Percentiles rank a stretch among this genome's conserved stretches.
These are phyloP conservation scores for Urtica urens DNA, from an alignment of 306 rosid genomes.

Conservation along the genomic window DNA sequence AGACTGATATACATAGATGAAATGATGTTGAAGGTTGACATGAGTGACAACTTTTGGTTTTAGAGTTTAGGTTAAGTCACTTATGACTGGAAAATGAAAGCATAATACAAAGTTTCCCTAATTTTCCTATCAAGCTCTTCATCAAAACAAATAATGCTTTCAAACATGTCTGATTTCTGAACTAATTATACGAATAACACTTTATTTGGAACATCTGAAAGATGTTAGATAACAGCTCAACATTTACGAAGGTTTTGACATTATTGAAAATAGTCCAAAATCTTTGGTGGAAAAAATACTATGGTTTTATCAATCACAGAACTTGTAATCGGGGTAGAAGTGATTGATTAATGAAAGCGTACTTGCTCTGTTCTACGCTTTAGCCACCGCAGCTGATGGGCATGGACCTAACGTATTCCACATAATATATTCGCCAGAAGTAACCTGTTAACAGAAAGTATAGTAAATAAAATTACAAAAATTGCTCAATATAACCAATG, in stretches of 20 bases:
- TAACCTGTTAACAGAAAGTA: conserved; percentile 32
- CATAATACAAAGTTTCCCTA: no score
- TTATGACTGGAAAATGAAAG: no score
- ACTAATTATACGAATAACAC: not conserved
- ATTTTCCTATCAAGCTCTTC: no score
- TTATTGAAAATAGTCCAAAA: not conserved
- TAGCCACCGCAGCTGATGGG: conserved; percentile 45
- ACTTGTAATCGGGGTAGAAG: not conserved
- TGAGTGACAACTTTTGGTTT: no score
- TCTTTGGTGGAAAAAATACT: not conserved
- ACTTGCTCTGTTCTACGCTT: conserved; percentile 15
- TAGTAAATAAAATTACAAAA: not conserved
- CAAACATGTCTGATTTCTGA: not conserved
- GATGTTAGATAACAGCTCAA: not conserved
- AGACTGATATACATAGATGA: no score
- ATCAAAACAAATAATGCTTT: not conserved
- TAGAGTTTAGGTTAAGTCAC: no score
- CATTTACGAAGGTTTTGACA: not conserved
- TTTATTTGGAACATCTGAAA: not conserved
- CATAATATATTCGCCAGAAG: conserved; percentile 75
- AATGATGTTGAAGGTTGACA: no score
- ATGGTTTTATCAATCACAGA: not conserved
- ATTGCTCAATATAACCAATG: not conserved
- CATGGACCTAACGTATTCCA: conserved; percentile 92
- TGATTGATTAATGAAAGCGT: conserved; percentile 13